phyloP scores from a whole-genome alignment of 2,329 filamentous ascomycete genomes.

The Coniochaeta ligniaria region DNA sequence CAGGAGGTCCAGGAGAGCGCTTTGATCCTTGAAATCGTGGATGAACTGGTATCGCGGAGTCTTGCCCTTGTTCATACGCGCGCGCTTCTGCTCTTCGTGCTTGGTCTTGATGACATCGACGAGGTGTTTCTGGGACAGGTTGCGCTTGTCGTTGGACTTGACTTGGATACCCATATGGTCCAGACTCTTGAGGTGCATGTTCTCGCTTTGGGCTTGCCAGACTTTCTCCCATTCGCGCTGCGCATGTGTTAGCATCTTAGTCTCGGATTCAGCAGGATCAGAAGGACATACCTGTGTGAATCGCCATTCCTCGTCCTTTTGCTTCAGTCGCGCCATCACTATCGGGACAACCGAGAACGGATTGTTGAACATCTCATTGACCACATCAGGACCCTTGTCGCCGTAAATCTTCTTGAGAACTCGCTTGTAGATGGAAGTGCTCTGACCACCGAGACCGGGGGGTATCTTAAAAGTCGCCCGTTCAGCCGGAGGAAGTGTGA shows the following conservation, averaged over 20 bases:
- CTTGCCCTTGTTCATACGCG: slow-evolving; percentile 55
- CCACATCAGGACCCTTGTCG: slow-evolving; percentile 76
- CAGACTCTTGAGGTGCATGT: slow-evolving; percentile 91
- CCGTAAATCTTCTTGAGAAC: slow-evolving; percentile 98
- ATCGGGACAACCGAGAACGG: slow-evolving; percentile 86
- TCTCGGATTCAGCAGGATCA: slow-evolving; percentile 22
- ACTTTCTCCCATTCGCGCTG: slow-evolving; percentile 97
- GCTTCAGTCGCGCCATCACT: slow-evolving; percentile 81
- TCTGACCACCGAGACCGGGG: slow-evolving; percentile 79
- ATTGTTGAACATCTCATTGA: slow-evolving; percentile 76
- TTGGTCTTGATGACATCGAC: slow-evolving; percentile 87
- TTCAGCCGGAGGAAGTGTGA: slow-evolving; percentile 69
- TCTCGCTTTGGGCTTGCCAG: slow-evolving; percentile 92
- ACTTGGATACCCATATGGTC: slow-evolving; percentile 93
- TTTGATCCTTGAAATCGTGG: slow-evolving; percentile 66
- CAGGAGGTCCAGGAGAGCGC: slow-evolving; percentile 56
- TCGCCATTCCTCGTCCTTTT: slow-evolving; percentile 97
- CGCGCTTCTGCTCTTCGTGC: slow-evolving; percentile 80
- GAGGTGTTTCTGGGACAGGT: slow-evolving; percentile 83
- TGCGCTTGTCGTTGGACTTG: slow-evolving; percentile 84
- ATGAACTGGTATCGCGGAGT: slow-evolving; percentile 65
- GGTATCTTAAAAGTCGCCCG: slow-evolving; percentile 72
- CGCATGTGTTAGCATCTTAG: slow-evolving; percentile 19
- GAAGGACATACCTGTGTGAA: slow-evolving; percentile 56
- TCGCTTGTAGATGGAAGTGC: slow-evolving; percentile 92